Base-by-base conservation (phyloP, 2,329 filamentous ascomycete species). In the Fusarium proliferatum region DNA sequence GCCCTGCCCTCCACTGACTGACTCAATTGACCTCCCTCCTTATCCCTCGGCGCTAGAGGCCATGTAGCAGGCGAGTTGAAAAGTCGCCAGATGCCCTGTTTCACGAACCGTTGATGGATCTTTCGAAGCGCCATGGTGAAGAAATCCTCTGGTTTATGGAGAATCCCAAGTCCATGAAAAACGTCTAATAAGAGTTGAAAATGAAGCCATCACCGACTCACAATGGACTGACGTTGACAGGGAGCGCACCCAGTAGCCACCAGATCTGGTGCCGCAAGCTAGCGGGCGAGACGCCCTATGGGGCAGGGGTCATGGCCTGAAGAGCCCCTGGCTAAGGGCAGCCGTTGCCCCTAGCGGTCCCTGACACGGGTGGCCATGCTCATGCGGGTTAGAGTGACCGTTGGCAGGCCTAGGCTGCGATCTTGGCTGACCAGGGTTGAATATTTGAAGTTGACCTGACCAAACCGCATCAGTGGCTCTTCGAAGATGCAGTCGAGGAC, bases 151-250 rank as follows among this genome's bases (percentile, higher is more conserved):
- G 38, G 34, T 36, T n/a, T 11, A 74, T 39, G 58, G 45, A 59
- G 38, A 51, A 64, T 49, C 26, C 53, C 26, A 62, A 61, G 34
- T 66, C 36, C 52, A 51, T 57, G 55, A 56, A 66, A 65, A 78
- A 78, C 76, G 67, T 69, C 52, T 68, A 76, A 78, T 26, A 52
- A 26, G 23, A 26, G 8, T 23, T 17, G 28, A 41, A 62, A 69
- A 78, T 78, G 76, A 78, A 78, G 76, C 76, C 75, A 78, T 78
- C 76, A 58, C 72, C 71, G 77, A 67, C 66, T 72, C 38, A 48
- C 56, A 30, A 65, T 78, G 75, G 63, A 75, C 76, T 78, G 75
- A 73, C 71, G 30, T 26, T 34, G 34, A 41, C 57, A 72, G 59
- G 51, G 64, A 64, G 30, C 9, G 23, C 39, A 62, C 48, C 64